Evolutionary conservation across 2,329 filamentous ascomycete species (phyloP).

Genomic region (Alternaria sp.): DNA sequence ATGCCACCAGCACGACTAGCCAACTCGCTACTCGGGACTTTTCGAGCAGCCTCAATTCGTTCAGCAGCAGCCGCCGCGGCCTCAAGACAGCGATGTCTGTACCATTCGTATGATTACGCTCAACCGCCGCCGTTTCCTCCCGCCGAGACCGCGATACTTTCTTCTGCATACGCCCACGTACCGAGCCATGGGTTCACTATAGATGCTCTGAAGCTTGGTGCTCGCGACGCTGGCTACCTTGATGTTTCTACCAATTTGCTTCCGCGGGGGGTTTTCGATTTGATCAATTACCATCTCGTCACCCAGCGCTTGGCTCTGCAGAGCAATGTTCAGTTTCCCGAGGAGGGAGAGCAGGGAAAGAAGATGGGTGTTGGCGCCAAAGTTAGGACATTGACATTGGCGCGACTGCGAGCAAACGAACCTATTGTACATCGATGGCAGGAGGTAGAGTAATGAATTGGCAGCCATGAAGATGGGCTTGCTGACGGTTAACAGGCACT

Average conservation of each 20-base stretch:
- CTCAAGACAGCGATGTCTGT: slow-evolving; percentile 34
- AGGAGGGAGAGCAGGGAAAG: slow-evolving; percentile 44
- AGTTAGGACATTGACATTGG: slow-evolving; percentile 76
- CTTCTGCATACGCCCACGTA: slow-evolving; percentile 80
- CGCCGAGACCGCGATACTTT: slow-evolving; percentile 78
- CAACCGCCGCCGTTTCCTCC: slow-evolving; percentile 68
- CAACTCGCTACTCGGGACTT: slow-evolving; percentile 34
- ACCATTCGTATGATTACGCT: slow-evolving; percentile 51
- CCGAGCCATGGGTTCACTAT: slow-evolving; percentile 83
- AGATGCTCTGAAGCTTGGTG: slow-evolving; percentile 76
- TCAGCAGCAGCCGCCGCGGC: slow-evolving; percentile 19
- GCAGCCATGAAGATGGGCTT: not conserved
- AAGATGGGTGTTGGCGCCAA: slow-evolving; percentile 65
- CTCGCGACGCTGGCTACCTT: slow-evolving; percentile 83
- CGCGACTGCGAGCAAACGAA: slow-evolving; percentile 77
- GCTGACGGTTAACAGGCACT: slow-evolving; percentile 68
- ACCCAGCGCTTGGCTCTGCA: slow-evolving; percentile 69
- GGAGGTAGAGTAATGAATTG: slow-evolving; percentile 69
- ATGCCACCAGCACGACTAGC: slow-evolving; percentile 44
- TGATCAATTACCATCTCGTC: slow-evolving; percentile 80
- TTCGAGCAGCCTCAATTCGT: slow-evolving; percentile 36
- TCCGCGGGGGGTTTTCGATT: slow-evolving; percentile 78
- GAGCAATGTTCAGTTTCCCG: slow-evolving; percentile 56
- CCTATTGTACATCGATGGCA: slow-evolving; percentile 81
- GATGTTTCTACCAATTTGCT: slow-evolving; percentile 87